Percentiles rank a stretch among this genome's conserved stretches.
Conservation (phyloP, 108 stramenopile species). For the Fistulifera solaris region DNA sequence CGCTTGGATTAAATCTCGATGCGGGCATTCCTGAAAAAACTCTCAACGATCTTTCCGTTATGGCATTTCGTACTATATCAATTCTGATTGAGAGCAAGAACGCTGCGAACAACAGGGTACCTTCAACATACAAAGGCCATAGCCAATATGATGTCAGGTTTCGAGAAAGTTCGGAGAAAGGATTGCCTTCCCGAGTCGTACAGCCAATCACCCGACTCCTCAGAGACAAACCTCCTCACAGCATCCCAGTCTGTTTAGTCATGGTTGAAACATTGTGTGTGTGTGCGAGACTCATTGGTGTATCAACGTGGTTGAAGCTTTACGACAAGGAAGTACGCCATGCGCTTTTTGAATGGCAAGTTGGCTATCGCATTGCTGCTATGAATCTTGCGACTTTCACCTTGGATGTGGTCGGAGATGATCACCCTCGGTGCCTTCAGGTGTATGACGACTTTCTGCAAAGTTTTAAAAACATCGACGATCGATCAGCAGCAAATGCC, state of each 20-base stretch:
- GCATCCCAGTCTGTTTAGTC: slow-evolving; percentile 44
- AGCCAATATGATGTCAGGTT: background rate
- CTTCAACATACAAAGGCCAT: slow-evolving; percentile 2
- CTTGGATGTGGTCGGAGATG: too few species aligned
- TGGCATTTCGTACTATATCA: slow-evolving; percentile 54
- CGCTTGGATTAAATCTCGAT: slow-evolving; percentile 11
- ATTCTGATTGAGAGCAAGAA: slow-evolving; percentile 41
- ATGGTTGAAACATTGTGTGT: slow-evolving; percentile 67
- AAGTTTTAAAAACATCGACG: too few species aligned
- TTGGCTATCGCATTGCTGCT: background rate
- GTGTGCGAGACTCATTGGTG: slow-evolving; percentile 61
- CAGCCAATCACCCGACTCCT: slow-evolving; percentile 73
- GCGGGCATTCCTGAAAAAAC: slow-evolving; percentile 5
- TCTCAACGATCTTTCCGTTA: slow-evolving; percentile 26
- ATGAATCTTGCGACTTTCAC: too few species aligned
- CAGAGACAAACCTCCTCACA: slow-evolving; percentile 27
- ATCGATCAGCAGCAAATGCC: too few species aligned
- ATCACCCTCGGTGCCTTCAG: too few species aligned
- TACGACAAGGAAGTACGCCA: slow-evolving; percentile 50
- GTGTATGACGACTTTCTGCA: too few species aligned
- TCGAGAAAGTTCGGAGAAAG: slow-evolving; percentile 16
- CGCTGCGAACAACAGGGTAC: slow-evolving; percentile 5
- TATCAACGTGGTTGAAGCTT: slow-evolving; percentile 52
- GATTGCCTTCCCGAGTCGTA: slow-evolving; percentile 62
- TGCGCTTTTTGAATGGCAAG: slow-evolving; percentile 48